Conservation (phyloP, 495 filamentous ascomycete genomes). For the Aspergillus funiculosus region DNA sequence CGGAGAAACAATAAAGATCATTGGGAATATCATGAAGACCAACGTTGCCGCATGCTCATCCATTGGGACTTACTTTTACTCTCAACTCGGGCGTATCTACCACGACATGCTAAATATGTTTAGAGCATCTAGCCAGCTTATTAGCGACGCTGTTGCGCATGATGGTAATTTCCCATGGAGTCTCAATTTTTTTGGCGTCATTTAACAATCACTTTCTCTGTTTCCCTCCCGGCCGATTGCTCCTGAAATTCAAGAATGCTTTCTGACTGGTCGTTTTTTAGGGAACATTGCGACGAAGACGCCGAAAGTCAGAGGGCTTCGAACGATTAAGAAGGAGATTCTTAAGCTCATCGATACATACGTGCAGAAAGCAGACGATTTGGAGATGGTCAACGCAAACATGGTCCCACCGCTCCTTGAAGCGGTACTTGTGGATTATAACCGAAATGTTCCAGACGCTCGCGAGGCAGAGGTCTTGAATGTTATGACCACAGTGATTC, state of each 20-base stretch:
- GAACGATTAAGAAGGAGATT: slow-evolving; percentile 99
- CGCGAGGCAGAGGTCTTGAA: slow-evolving; percentile 95
- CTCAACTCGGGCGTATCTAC: slow-evolving; percentile 97
- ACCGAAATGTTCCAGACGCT: slow-evolving; percentile 91
- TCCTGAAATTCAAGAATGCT: too few relatives aligned
- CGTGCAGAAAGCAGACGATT: slow-evolving; percentile 94
- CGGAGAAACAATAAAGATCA: slow-evolving; percentile 89
- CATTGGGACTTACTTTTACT: slow-evolving; percentile 94
- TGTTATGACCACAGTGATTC: slow-evolving; percentile 96
- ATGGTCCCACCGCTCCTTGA: slow-evolving; percentile 97
- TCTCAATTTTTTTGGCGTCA: slow-evolving; percentile 2
- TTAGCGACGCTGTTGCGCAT: slow-evolving; percentile 80
- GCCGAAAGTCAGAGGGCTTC: slow-evolving; percentile 86
- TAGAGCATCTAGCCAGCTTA: slow-evolving; percentile 87
- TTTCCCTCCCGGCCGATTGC: too few relatives aligned
- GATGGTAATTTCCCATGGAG: slow-evolving; percentile 59
- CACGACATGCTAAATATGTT: slow-evolving; percentile 99
- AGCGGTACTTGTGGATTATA: slow-evolving; percentile 91
- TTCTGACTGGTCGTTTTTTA: slow-evolving; percentile 30
- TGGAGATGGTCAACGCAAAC: slow-evolving; percentile 84
- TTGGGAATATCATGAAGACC: slow-evolving; percentile 99
- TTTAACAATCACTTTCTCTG: too few relatives aligned
- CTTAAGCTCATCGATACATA: slow-evolving; percentile 97
- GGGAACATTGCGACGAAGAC: slow-evolving; percentile 95
- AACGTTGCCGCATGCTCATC: slow-evolving; percentile 96